A percentile compares a stretch with the other conserved stretches of the same genome.
These are phyloP conservation scores for Leccinum insigne DNA, from an alignment of 1,284 basidiomycete genomes.

Conservation along the genomic window DNA sequence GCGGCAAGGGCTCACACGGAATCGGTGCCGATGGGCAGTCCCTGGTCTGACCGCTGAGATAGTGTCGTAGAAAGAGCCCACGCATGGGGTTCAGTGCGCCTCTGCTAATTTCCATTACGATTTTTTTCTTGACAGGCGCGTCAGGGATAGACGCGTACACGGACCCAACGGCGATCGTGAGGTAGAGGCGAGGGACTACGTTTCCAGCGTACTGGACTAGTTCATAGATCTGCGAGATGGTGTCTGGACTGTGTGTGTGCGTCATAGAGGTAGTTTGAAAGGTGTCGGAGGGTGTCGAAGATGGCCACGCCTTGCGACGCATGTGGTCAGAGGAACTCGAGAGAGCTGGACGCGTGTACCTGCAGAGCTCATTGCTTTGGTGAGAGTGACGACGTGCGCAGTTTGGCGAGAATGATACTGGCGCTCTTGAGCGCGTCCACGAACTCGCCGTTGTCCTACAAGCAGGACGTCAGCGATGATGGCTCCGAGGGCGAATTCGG, in stretches of 20 bases:
- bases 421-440: no score
- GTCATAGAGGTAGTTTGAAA: constrained; percentile 94
- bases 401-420: no score
- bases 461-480: no score
- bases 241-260: constrained; percentile 59
- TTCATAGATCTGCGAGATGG: constrained; percentile 95
- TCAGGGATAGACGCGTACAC: constrained; percentile 98
- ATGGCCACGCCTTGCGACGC: constrained; percentile 84
- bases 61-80: constrained; percentile 91
- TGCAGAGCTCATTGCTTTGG: constrained; percentile 95
- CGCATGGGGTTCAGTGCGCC: constrained; percentile 94
- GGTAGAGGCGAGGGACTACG: constrained; percentile 92
- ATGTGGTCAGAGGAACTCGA: constrained; percentile 1
- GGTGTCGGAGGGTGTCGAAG: constrained; percentile 90
- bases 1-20: constrained; percentile 59
- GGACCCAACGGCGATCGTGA: constrained; percentile 98
- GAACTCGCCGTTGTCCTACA: no score
- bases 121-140: constrained; percentile 95
- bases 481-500: no score
- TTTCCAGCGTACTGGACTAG: constrained; percentile 96
- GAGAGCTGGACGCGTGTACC: constrained; percentile 26
- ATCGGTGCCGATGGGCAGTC: constrained; percentile 89
- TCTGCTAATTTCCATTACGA: constrained; percentile 99
- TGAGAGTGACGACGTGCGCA: no score
- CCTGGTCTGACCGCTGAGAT: constrained; percentile 92